Evolutionary conservation across 2,329 filamentous ascomycete genomes (phyloP).

Genomic region (Colletotrichum navitas): DNA sequence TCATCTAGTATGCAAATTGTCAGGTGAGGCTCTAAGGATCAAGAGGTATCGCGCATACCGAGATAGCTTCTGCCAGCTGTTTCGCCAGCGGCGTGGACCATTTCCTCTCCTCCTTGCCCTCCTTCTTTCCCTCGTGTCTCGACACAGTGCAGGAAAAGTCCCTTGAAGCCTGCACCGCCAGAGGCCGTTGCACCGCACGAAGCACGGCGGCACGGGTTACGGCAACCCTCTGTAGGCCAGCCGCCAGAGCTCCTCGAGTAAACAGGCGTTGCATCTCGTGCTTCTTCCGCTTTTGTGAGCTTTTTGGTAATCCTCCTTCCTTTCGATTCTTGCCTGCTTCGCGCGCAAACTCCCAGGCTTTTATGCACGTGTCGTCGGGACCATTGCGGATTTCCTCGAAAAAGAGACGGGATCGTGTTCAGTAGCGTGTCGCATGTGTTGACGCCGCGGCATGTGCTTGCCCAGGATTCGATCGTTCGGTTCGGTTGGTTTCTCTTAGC

Average conservation of each 20-base stretch:
- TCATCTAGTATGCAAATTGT: constrained; percentile 61
- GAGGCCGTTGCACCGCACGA: not conserved
- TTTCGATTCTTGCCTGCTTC: constrained; percentile 5
- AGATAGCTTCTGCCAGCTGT: constrained; percentile 87
- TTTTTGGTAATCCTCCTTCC: not conserved
- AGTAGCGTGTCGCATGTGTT: constrained; percentile 26
- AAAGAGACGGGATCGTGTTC: constrained; percentile 11
- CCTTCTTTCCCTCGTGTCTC: constrained; percentile 1
- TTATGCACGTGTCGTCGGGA: constrained; percentile 5
- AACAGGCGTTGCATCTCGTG: constrained; percentile 27
- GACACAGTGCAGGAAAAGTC: constrained; percentile 47
- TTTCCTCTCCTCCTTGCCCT: constrained; percentile 61
- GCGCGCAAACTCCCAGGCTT: constrained; percentile 8
- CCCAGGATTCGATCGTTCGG: not conserved
- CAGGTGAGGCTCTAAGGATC: not conserved
- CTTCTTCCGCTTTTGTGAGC: not conserved
- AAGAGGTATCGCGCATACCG: constrained; percentile 62
- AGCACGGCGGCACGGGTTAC: constrained; percentile 1
- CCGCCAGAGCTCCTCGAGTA: constrained; percentile 12
- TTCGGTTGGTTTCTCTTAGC: not conserved
- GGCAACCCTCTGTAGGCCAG: constrained; percentile 10
- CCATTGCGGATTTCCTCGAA: constrained; percentile 24
- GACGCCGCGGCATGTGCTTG: constrained; percentile 17
- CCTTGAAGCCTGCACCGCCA: constrained; percentile 29
- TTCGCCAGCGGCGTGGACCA: constrained; percentile 96